Conservation (phyloP, 257 asterid species). For the Nemophila menziesii region DNA sequence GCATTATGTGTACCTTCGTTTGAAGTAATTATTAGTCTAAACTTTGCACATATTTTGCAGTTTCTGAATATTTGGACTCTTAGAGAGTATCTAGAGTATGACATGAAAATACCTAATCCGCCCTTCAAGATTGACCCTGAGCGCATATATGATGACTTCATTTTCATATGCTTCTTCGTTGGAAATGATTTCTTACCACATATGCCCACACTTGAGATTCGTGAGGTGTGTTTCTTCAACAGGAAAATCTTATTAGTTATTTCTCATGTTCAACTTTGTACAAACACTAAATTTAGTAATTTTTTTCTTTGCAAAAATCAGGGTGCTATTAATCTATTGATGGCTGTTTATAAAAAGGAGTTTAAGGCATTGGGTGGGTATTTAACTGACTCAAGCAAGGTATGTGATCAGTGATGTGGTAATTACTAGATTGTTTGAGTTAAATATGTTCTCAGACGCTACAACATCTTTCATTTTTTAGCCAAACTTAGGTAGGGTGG, state of each 20-base stretch:
- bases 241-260: background rate
- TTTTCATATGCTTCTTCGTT: constrained; percentile 93
- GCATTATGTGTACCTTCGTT: background rate
- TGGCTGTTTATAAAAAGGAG: constrained; percentile 95
- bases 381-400: constrained; percentile 84
- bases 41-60: constrained; percentile 33
- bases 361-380: constrained; percentile 70
- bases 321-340: constrained; percentile 94
- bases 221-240: constrained; percentile 56
- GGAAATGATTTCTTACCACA: constrained; percentile 99
- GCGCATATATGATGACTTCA: constrained; percentile 81
- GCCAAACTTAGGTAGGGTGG: constrained; percentile 78
- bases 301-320: constrained; percentile 12
- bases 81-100: constrained; percentile 86
- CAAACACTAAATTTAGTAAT: background rate
- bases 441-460: constrained; percentile 9
- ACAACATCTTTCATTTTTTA: constrained; percentile 21
- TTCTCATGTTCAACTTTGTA: background rate
- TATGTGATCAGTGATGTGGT: constrained; percentile 17
- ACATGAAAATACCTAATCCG: constrained; percentile 82
- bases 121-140: constrained; percentile 74
- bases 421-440: background rate
- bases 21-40: background rate
- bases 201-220: constrained; percentile 99
- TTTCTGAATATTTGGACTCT: constrained; percentile 90